phyloP scores from a whole-genome alignment of 805 yeast species.

The Maudiozyma turicensis region DNA sequence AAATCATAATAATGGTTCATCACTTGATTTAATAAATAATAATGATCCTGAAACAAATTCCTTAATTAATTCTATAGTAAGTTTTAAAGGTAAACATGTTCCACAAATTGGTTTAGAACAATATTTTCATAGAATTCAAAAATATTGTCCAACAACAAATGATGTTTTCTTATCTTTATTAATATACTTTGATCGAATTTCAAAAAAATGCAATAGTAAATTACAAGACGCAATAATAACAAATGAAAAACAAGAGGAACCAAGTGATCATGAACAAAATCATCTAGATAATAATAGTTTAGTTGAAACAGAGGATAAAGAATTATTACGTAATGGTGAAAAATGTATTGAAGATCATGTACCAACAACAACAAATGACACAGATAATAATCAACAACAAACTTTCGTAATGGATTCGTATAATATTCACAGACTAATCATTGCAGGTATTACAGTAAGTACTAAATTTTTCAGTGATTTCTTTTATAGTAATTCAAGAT shows the following conservation, averaged over 20 bases:
- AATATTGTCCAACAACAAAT: conserved; percentile 97
- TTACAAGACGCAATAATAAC: not conserved
- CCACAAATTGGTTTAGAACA: conserved; percentile 93
- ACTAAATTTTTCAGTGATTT: conserved; percentile 92
- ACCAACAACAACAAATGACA: conserved; percentile 5
- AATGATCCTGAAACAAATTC: not conserved
- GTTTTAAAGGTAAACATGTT: conserved; percentile 91
- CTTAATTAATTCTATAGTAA: conserved; percentile 41
- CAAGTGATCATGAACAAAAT: not conserved
- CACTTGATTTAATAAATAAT: not conserved
- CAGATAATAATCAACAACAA: conserved; percentile 32
- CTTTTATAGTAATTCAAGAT: conserved; percentile 86
- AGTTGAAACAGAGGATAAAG: conserved; percentile 5
- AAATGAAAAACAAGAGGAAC: not conserved
- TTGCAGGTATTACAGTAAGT: conserved; percentile 91
- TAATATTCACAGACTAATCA: conserved; percentile 87
- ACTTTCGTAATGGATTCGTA: conserved; percentile 91
- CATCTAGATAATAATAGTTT: not conserved
- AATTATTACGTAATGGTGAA: conserved; percentile 3
- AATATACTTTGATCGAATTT: conserved; percentile 91
- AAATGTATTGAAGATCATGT: conserved; percentile 1
- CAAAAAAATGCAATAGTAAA: conserved; percentile 42
- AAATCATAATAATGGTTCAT: conserved; percentile 19
- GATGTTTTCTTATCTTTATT: conserved; percentile 85
- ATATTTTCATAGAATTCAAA: conserved; percentile 79